phyloP scores from a whole-genome alignment of 108 stramenopile species.

The Craspedostauros australis region DNA sequence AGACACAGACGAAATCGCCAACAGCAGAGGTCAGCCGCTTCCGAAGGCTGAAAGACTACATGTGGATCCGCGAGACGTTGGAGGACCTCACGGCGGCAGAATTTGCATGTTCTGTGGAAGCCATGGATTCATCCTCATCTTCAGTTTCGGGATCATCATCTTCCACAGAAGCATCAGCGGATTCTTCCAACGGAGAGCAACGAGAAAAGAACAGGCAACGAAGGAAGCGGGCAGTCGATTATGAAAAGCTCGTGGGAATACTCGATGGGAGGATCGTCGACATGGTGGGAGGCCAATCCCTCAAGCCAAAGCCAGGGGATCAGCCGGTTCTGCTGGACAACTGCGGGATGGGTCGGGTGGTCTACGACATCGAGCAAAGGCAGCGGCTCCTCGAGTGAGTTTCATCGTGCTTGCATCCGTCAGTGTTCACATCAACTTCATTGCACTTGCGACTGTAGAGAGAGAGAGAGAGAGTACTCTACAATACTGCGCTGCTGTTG shows the following conservation, averaged over 20 bases:
- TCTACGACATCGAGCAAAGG: constrained; percentile 60
- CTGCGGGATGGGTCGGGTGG: constrained; percentile 62
- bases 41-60: constrained; percentile 72
- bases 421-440: too few relatives aligned
- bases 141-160: constrained; percentile 1
- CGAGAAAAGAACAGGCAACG: constrained; percentile 10
- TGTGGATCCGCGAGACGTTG: constrained; percentile 83
- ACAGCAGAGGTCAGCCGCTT: constrained; percentile 33
- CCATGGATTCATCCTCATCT: constrained; percentile 6
- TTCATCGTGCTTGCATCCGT: too few relatives aligned
- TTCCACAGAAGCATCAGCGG: constrained; percentile 2
- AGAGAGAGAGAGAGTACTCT: too few relatives aligned
- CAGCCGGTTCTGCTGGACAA: background rate
- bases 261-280: constrained; percentile 62
- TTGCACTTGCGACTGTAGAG: too few relatives aligned
- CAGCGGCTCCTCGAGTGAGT: constrained; percentile 48
- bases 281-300: too few relatives aligned
- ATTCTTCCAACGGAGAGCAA: background rate
- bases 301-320: too few relatives aligned
- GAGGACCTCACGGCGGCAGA: constrained; percentile 87
- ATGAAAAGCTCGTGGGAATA: constrained; percentile 69
- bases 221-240: constrained; percentile 74
- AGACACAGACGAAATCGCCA: background rate
- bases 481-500: too few relatives aligned
- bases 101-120: constrained; percentile 66